phyloP scores from a whole-genome alignment of 2,329 filamentous ascomycete genomes.

The Elsinoe necatrix region DNA sequence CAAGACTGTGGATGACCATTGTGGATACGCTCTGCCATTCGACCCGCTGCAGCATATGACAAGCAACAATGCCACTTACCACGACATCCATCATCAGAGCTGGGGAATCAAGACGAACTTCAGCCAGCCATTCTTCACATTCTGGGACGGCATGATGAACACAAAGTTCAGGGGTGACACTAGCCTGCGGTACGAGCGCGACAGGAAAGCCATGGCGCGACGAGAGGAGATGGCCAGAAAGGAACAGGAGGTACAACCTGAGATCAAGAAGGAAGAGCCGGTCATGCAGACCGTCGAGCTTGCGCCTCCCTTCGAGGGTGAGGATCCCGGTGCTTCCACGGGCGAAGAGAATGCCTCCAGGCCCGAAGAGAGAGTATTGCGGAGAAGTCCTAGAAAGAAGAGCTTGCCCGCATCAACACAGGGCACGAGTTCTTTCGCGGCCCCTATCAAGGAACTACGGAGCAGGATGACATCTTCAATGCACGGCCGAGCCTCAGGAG shows the following conservation, averaged over 20 bases:
- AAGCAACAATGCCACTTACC: constrained; percentile 91
- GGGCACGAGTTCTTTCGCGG: constrained; percentile 26
- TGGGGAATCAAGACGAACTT: constrained; percentile 97
- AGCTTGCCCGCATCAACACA: constrained; percentile 30
- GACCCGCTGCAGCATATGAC: constrained; percentile 88
- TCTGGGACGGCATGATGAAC: constrained; percentile 78
- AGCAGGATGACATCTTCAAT: constrained; percentile 29
- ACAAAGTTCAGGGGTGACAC: constrained; percentile 70
- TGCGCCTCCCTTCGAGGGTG: constrained; percentile 8
- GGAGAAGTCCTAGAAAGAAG: constrained; percentile 37
- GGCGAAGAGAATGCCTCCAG: not conserved
- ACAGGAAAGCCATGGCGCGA: constrained; percentile 34
- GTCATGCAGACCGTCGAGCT: constrained; percentile 13
- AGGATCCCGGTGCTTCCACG: not conserved
- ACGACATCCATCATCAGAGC: constrained; percentile 97
- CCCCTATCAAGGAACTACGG: constrained; percentile 18
- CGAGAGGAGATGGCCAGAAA: constrained; percentile 40
- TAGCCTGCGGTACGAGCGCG: constrained; percentile 50
- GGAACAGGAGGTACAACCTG: constrained; percentile 44
- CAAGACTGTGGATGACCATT: constrained; percentile 97
- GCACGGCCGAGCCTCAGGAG: constrained; percentile 38
- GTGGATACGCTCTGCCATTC: constrained; percentile 90
- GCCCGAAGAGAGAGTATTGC: constrained; percentile 25
- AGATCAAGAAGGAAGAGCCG: constrained; percentile 29
- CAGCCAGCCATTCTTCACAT: constrained; percentile 79